phyloP scores from a whole-genome alignment of 306 rosid species.

The Castanea crenata region DNA sequence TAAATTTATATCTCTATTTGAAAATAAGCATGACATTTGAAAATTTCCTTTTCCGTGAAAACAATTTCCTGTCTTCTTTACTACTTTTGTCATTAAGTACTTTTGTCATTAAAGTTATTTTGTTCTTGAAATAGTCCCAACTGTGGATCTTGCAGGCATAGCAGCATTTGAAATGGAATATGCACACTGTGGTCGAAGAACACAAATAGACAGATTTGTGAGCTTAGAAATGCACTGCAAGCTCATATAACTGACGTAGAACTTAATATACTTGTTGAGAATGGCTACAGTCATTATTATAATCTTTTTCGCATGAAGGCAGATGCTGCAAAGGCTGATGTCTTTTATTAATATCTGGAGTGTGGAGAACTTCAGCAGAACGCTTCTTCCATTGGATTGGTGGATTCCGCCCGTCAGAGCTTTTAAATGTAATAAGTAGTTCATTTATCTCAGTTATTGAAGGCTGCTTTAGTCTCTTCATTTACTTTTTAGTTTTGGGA shows the following conservation, averaged over 20 bases:
- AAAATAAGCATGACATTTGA: too few species aligned
- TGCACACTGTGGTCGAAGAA: slow-evolving; percentile 81
- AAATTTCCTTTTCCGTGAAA: background rate
- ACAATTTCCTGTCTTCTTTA: background rate
- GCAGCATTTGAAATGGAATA: slow-evolving; percentile 78
- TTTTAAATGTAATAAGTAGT: slow-evolving; percentile 54
- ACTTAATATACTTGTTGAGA: slow-evolving; percentile 59
- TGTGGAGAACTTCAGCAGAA: slow-evolving; percentile 79
- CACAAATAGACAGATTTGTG: slow-evolving; percentile 54
- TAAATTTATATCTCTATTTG: too few species aligned
- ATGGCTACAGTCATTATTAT: slow-evolving; percentile 62
- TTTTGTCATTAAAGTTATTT: slow-evolving; percentile 1
- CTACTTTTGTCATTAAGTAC: background rate
- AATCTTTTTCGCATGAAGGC: slow-evolving; percentile 71
- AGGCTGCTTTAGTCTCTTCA: background rate
- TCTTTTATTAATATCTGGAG: slow-evolving; percentile 78
- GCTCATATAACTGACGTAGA: slow-evolving; percentile 49
- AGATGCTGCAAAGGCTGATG: slow-evolving; percentile 76
- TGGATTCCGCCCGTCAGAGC: slow-evolving; percentile 97
- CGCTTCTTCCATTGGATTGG: slow-evolving; percentile 95
- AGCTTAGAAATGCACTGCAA: slow-evolving; percentile 76
- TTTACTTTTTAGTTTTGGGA: background rate
- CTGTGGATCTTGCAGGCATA: slow-evolving; percentile 48
- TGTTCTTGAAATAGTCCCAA: slow-evolving; percentile 8
- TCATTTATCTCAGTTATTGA: slow-evolving; percentile 15